Base-by-base conservation (phyloP, 2,329 filamentous ascomycete genomes). In the Alternaria sp. region DNA sequence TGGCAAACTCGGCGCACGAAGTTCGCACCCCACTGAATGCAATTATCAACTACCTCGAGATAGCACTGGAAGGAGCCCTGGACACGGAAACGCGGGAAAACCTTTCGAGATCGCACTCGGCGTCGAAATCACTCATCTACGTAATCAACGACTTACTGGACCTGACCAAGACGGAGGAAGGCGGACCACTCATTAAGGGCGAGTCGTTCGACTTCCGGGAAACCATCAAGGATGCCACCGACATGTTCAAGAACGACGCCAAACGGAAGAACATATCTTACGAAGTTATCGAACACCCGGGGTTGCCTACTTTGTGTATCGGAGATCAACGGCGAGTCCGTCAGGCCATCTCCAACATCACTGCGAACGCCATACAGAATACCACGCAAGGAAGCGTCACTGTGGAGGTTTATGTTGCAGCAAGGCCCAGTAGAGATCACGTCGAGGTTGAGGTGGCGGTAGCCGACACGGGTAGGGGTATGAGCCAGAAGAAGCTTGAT, bases 41-140 rank as follows among this genome's bases (percentile, higher is more conserved):
- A 15, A 97, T 97, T 73, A 96, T 97, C 79, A 97, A 97, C 71
- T 97, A 96, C 69, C 86, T 97, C 1, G 93, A 97, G 71, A 97
- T 97, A 67, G 93, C 93, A 0, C 81, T 97, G 1, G 93, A 97
- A 80, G 93, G 93, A 0, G 82, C 85, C 0, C 82, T 97, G 4
- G 93, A 97, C 67, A 83, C 88, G 15, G 93, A 97, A 74, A 97
- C 92, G 0, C 85, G 94, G 19, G 93, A 97, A 6, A 96, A 96
- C 63, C 82, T 97, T 6, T 86, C 91, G 1, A 91, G 89, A 69
- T 97, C 93, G 1, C 92, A 97, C 75, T 96, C 93, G 0, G 93
- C 93, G 5, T 97, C 93, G 0, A 97, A 97, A 74, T 96, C 93
- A 0, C 82, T 97, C 25, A 95, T 97, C 5, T 97, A 96, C 75